Evolutionary conservation across 2,329 filamentous ascomycete species (phyloP).

Genomic region (Aspergillus niger): DNA sequence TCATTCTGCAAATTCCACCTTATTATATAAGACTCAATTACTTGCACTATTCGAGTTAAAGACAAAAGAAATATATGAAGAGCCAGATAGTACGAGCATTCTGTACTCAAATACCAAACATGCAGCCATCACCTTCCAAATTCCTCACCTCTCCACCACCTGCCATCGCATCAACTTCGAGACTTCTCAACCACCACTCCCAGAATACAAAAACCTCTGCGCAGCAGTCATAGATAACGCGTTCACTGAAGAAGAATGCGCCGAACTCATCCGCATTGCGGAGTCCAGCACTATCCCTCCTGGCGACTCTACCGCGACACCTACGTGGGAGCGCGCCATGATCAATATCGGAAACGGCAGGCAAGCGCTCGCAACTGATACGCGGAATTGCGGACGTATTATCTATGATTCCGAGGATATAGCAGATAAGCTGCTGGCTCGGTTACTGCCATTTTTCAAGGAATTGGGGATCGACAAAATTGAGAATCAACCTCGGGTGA

Average conservation of each 20-base stretch:
- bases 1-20: too few relatives aligned
- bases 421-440: constrained; percentile 63
- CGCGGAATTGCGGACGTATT: constrained; percentile 72
- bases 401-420: constrained; percentile 68
- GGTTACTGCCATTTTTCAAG: constrained; percentile 52
- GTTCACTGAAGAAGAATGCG: constrained; percentile 66
- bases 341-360: constrained; percentile 65
- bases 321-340: constrained; percentile 67
- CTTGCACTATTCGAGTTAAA: too few relatives aligned
- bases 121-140: constrained; percentile 41
- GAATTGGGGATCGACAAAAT: constrained; percentile 51
- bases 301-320: constrained; percentile 12
- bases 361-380: constrained; percentile 60
- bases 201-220: constrained; percentile 57
- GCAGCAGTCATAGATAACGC: constrained; percentile 66
- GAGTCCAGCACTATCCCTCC: constrained; percentile 44
- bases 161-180: constrained; percentile 56
- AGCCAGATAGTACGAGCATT: too few relatives aligned
- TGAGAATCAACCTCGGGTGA: constrained; percentile 42
- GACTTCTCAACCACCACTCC: constrained; percentile 46
- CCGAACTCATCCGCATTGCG: constrained; percentile 55
- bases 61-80: too few relatives aligned
- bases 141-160: constrained; percentile 43
- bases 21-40: too few relatives aligned
- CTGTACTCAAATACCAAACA: background rate